These are phyloP conservation scores for Eragrostis nindensis DNA, from an alignment of 176 grass and related monocot genomes.

Conservation along the genomic window DNA sequence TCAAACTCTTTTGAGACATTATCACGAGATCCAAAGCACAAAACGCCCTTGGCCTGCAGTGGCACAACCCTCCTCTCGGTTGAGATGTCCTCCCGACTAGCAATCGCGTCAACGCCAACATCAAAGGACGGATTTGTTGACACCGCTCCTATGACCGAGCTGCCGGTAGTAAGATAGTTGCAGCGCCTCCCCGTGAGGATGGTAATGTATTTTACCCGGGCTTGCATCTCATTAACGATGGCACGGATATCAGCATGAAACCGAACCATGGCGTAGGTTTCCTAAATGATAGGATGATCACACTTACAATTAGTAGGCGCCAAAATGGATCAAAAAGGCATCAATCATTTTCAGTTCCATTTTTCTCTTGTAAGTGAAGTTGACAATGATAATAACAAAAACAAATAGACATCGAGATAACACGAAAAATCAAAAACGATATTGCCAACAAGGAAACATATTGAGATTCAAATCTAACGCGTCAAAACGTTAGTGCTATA, in stretches of 20 bases:
- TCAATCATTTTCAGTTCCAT: neutral
- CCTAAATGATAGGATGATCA: neutral
- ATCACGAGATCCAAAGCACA: neutral
- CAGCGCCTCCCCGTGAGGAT: neutral
- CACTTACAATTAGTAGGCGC: neutral
- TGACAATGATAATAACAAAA: neutral
- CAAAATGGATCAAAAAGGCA: neutral
- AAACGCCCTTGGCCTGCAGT: neutral
- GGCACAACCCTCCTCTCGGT: neutral
- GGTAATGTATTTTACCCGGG: neutral
- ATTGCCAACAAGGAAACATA: too few relatives aligned
- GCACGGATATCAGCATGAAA: neutral
- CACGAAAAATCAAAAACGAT: neutral
- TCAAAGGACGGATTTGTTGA: neutral
- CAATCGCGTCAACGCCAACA: neutral
- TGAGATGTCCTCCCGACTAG: neutral
- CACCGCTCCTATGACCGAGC: neutral
- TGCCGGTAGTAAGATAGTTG: neutral
- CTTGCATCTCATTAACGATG: neutral
- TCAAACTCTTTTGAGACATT: neutral
- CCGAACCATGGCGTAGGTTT: neutral
- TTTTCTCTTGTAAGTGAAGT: neutral
- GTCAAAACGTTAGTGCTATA: too few relatives aligned
- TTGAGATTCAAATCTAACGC: too few relatives aligned
- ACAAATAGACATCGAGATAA: neutral